Conservation (phyloP, 2,329 filamentous ascomycete species). For the Claviceps sp. region DNA sequence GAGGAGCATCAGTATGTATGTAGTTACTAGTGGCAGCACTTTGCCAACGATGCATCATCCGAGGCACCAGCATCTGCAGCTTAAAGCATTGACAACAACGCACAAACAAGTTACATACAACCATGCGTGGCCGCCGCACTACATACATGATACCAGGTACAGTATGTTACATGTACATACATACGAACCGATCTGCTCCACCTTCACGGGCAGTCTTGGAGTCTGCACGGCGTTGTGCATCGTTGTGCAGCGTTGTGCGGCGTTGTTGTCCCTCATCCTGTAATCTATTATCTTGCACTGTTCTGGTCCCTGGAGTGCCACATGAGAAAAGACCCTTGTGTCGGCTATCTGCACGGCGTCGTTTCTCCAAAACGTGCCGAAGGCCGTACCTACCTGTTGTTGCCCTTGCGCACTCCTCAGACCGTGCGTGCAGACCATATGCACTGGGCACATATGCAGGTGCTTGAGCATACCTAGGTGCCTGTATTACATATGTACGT, state of each 20-base stretch:
- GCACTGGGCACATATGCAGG: not conserved
- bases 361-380: not conserved
- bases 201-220: not conserved
- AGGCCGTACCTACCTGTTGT: not conserved
- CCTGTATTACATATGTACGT: too few relatives aligned
- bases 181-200: conserved; percentile 3
- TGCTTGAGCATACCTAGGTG: too few relatives aligned
- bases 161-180: not conserved
- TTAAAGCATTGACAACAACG: not conserved
- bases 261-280: not conserved
- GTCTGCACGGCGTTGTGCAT: not conserved
- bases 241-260: not conserved
- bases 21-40: not conserved
- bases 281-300: not conserved
- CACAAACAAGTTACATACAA: not conserved
- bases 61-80: not conserved
- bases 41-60: not conserved
- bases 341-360: not conserved
- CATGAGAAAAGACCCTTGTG: not conserved
- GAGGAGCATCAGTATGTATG: too few relatives aligned
- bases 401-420: not conserved
- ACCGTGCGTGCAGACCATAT: not conserved
- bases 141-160: too few relatives aligned
- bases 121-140: too few relatives aligned
- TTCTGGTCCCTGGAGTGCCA: not conserved